Base-by-base conservation (phyloP, 371 early-diverging fungal species). In the Dentiscutata heterogama region DNA sequence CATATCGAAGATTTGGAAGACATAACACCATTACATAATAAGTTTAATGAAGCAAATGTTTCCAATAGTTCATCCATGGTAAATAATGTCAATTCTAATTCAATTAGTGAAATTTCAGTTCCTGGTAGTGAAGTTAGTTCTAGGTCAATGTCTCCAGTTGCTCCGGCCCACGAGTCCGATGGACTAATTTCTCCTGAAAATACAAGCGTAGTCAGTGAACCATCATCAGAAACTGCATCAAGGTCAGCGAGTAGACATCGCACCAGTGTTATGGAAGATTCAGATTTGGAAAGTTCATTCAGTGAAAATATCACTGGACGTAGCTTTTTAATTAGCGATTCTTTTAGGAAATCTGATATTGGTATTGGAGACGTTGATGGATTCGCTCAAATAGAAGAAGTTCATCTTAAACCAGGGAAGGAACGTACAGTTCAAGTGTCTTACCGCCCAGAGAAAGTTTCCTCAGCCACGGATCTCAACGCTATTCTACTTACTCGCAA, bases 391-490 rank as follows among this genome's bases (percentile, higher is more conserved):
- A 96, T 98, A 71, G 99, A 98, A 79, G 99, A 99, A 83, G 84
- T 98, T 20, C 84, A 92, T 10, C 82, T 99, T 51, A 93, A 94
- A 63, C 94, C 98, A 2, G 98, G 98, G 4, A 90, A 92, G 42
- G 97, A 97, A 83, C 90, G 96, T 27, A 90, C 91, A 0, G 91
- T 98, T 22, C 92, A 94, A 81, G 94, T 97, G 6, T 94, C 94
- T 42, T 96, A 94, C 84, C 85, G 92, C 29, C 95, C 97, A 2
- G 88, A 91, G 81, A 88, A 90, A 77, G 94, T 95, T 71, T 81
- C 85, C 13, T 89, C 89, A 13, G 84, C 88, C 46, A 86, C 86
- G 56, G 87, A 93, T 83, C 91, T 89, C 83, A 89, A 95, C 83
- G 95, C 94, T 8, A 96, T 98, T 1, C 91, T 93, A 64, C 86